These are phyloP conservation scores for Orbilia javanica DNA, from an alignment of 2,329 filamentous ascomycete genomes.

Conservation along the genomic window DNA sequence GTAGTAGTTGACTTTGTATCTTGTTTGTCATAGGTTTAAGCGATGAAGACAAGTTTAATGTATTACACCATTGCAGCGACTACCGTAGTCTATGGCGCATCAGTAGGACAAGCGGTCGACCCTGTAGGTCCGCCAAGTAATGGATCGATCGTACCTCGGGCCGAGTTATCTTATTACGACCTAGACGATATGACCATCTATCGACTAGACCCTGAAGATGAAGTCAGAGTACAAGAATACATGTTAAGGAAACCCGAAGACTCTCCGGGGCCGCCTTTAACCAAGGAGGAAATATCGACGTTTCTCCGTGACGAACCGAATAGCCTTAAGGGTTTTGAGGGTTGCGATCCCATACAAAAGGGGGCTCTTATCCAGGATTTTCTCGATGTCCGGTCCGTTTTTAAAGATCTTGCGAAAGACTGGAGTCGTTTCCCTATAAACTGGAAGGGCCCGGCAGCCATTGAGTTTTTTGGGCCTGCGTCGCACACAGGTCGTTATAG, in stretches of 20 bases:
- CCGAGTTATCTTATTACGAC: too few species aligned
- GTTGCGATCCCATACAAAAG: not conserved
- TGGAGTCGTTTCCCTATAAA: conserved; percentile 25
- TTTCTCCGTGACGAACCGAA: not conserved
- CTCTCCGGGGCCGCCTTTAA: not conserved
- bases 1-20: too few species aligned
- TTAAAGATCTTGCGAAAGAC: not conserved
- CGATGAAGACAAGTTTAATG: too few species aligned
- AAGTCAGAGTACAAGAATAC: not conserved
- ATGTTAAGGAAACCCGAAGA: not conserved
- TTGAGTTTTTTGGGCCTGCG: conserved; percentile 22
- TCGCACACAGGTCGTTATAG: not conserved
- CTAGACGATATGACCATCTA: too few species aligned
- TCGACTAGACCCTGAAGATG: not conserved
- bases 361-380: not conserved
- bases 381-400: not conserved
- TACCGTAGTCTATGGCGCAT: too few species aligned
- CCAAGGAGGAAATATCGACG: not conserved
- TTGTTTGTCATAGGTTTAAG: too few species aligned
- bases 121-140: too few species aligned
- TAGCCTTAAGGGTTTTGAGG: not conserved
- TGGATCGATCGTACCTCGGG: too few species aligned
- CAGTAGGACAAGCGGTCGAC: too few species aligned
- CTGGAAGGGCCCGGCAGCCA: conserved; percentile 20
- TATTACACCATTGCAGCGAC: too few species aligned